A percentile compares a stretch with the other conserved stretches of the same genome.
Evolutionary conservation across 108 stramenopile species (phyloP).

Genomic region (Cyclostephanos invisitatus): DNA sequence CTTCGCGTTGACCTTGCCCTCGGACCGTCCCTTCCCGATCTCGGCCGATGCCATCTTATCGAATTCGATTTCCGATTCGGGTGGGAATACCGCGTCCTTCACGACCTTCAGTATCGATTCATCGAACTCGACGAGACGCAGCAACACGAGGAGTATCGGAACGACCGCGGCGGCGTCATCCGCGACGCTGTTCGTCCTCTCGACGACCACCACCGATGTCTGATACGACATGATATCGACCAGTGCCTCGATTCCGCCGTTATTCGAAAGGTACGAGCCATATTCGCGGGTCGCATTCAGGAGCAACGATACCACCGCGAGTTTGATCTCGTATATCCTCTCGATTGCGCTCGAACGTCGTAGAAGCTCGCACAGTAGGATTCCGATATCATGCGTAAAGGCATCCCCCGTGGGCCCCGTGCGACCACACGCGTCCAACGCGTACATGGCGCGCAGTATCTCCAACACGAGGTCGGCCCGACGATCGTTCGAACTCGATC

Average conservation of each 20-base stretch:
- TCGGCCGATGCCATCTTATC: conserved; percentile 26
- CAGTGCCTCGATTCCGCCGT: conserved; percentile 42
- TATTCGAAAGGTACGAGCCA: conserved; percentile 35
- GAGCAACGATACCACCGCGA: conserved; percentile 61
- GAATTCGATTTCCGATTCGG: conserved; percentile 45
- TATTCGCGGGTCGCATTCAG: conserved; percentile 61
- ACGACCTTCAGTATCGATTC: conserved; percentile 33
- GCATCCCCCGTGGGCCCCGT: conserved; percentile 22
- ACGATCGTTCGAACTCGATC: conserved; percentile 43
- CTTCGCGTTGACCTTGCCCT: conserved; percentile 37
- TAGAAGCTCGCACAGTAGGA: conserved; percentile 32
- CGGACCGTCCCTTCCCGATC: conserved; percentile 29
- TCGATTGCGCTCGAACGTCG: conserved; percentile 32
- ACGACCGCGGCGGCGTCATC: conserved; percentile 65
- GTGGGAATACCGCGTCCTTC: conserved; percentile 68
- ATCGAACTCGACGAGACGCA: conserved; percentile 51
- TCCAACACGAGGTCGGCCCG: conserved; percentile 64
- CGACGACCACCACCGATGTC: conserved; percentile 53
- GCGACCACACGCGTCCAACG: conserved; percentile 46
- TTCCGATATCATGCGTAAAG: conserved; percentile 38
- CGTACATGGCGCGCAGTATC: conserved; percentile 65
- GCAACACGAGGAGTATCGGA: conserved; percentile 69
- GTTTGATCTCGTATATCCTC: conserved; percentile 54
- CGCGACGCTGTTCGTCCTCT: conserved; percentile 28
- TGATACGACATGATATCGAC: conserved; percentile 55